phyloP scores from a whole-genome alignment of 371 early-diverging fungal species.

The Circinella minor region DNA sequence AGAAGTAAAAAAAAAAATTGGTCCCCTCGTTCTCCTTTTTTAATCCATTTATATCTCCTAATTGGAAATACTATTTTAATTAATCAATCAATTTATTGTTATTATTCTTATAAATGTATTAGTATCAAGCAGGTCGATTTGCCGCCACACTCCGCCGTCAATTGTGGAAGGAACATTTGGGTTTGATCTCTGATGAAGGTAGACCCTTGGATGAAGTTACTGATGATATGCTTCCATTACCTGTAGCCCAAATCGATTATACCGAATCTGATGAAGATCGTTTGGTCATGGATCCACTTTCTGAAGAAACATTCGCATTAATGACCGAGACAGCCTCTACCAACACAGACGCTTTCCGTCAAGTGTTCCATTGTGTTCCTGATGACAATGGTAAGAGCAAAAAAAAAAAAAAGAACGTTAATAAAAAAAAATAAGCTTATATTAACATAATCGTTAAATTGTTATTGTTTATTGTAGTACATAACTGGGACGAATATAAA shows the following conservation, averaged over 20 bases:
- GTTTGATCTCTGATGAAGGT: constrained; percentile 57
- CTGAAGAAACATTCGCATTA: constrained; percentile 49
- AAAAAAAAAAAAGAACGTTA: neutral
- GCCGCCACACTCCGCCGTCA: constrained; percentile 77
- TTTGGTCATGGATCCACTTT: constrained; percentile 65
- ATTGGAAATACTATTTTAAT: no score
- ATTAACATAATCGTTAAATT: no score
- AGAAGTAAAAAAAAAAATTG: no score
- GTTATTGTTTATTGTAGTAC: constrained; percentile 33
- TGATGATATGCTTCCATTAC: constrained; percentile 54
- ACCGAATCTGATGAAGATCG: constrained; percentile 44
- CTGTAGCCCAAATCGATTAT: constrained; percentile 40
- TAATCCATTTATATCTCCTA: no score
- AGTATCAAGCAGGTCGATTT: constrained; percentile 66
- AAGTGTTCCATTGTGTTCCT: constrained; percentile 78
- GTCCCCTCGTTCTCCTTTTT: no score
- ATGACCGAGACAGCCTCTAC: constrained; percentile 62
- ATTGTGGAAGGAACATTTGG: constrained; percentile 88
- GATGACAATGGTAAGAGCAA: constrained; percentile 60
- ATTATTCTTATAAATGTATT: neutral
- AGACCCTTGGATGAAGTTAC: constrained; percentile 47
- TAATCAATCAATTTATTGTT: no score
- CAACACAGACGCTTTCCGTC: constrained; percentile 69
- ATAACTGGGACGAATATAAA: constrained; percentile 70
- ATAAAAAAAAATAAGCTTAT: neutral